Conservation (phyloP, 2,329 filamentous ascomycete genomes). For the Colletotrichum paranaense region DNA sequence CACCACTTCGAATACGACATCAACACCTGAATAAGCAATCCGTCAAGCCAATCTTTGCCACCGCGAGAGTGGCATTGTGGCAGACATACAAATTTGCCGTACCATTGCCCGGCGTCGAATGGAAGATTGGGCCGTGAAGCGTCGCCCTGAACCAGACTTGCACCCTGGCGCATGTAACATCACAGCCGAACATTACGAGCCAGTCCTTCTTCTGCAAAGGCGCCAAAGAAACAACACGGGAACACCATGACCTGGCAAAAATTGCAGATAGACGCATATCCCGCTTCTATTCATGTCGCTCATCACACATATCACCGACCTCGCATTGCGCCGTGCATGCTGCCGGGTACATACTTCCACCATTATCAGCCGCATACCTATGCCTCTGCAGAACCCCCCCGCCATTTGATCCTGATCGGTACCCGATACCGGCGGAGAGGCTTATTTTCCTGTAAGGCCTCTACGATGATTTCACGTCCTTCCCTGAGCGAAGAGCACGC, state of each 20-base stretch:
- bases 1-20: neutral
- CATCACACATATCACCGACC: neutral
- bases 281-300: slow-evolving; percentile 2
- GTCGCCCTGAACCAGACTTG: slow-evolving; percentile 22
- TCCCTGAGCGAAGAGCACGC: neutral
- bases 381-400: neutral
- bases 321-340: neutral
- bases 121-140: slow-evolving; percentile 24
- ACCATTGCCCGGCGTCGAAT: neutral
- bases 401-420: neutral
- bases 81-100: neutral
- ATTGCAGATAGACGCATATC: slow-evolving; percentile 14
- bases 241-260: neutral
- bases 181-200: neutral
- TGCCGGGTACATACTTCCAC: neutral
- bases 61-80: neutral
- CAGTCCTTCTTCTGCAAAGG: neutral
- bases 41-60: neutral
- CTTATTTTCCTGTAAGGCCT: neutral
- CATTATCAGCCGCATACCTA: neutral
- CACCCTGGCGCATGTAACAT: slow-evolving; percentile 13
- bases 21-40: neutral
- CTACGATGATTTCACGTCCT: neutral
- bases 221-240: neutral
- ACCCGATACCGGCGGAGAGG: neutral